Evolutionary conservation across 169 alveolate species (phyloP).

Genomic region (Ichthyophthirius multifiliis): DNA sequence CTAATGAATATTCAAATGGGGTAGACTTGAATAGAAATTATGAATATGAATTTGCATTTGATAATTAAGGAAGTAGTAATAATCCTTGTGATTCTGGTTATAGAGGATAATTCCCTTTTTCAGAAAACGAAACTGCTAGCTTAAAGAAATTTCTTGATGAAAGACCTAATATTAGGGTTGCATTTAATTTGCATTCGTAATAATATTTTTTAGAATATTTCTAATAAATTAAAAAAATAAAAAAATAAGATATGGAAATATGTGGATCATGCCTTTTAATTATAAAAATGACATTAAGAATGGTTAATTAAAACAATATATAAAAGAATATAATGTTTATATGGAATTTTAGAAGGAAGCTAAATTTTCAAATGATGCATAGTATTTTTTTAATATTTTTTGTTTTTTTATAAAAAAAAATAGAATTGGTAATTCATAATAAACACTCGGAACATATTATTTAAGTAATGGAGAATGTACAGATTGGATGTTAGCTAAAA

Average conservation of each 20-base stretch:
- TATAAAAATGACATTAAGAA: slow-evolving; percentile 24
- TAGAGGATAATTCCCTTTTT: slow-evolving; percentile 81
- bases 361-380: slow-evolving; percentile 41
- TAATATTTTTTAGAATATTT: too few relatives aligned
- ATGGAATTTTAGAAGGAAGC: slow-evolving; percentile 58
- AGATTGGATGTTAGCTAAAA: slow-evolving; percentile 79
- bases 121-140: slow-evolving; percentile 81
- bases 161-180: neutral
- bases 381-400: too few relatives aligned
- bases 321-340: slow-evolving; percentile 48
- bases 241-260: slow-evolving; percentile 31
- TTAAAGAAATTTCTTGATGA: slow-evolving; percentile 29
- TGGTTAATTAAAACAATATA: neutral
- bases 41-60: slow-evolving; percentile 65
- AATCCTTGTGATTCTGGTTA: slow-evolving; percentile 76
- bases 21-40: slow-evolving; percentile 75
- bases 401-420: too few relatives aligned
- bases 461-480: slow-evolving; percentile 81
- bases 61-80: slow-evolving; percentile 59
- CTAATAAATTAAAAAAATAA: too few relatives aligned
- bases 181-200: slow-evolving; percentile 39
- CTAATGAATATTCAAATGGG: slow-evolving; percentile 36
- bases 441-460: slow-evolving; percentile 59
- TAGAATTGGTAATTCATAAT: slow-evolving; percentile 67
- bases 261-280: slow-evolving; percentile 33